Conservation (phyloP, 495 filamentous ascomycete genomes). For the Cryomyces antarcticus region DNA sequence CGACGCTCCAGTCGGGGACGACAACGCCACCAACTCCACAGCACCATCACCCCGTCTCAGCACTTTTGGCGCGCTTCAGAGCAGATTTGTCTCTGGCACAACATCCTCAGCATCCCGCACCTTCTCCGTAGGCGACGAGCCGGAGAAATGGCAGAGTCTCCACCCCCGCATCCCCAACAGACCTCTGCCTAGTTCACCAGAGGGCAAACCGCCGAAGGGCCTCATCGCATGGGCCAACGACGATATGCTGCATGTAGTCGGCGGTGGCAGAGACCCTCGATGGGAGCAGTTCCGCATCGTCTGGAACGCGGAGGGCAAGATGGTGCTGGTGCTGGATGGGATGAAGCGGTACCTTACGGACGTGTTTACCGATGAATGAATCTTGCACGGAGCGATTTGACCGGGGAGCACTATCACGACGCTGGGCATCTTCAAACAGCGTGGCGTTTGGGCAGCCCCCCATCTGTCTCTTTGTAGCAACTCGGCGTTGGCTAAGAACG, state of each 20-base stretch:
- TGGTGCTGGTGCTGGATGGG: slow-evolving; percentile 42
- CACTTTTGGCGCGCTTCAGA: slow-evolving; percentile 23
- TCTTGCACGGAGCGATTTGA: no score
- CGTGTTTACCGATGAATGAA: neutral
- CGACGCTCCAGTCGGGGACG: neutral
- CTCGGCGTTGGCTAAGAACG: no score
- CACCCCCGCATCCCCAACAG: neutral
- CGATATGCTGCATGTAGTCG: slow-evolving; percentile 46
- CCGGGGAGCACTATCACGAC: no score
- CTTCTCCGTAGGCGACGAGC: slow-evolving; percentile 56
- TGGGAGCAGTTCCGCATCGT: slow-evolving; percentile 69
- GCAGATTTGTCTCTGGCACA: neutral
- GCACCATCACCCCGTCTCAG: slow-evolving; percentile 63
- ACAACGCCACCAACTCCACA: neutral
- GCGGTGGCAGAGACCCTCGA: slow-evolving; percentile 58
- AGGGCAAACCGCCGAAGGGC: slow-evolving; percentile 46
- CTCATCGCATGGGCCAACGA: slow-evolving; percentile 60
- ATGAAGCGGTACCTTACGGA: slow-evolving; percentile 55
- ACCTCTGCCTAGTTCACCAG: slow-evolving; percentile 21
- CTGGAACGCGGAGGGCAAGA: slow-evolving; percentile 40
- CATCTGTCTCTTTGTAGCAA: no score
- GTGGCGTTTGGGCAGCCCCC: no score
- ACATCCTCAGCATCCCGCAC: neutral
- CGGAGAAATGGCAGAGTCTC: slow-evolving; percentile 4
- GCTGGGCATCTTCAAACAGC: no score